phyloP scores from a whole-genome alignment of 1,284 basidiomycete genomes.

The Naganishia cerealis region DNA sequence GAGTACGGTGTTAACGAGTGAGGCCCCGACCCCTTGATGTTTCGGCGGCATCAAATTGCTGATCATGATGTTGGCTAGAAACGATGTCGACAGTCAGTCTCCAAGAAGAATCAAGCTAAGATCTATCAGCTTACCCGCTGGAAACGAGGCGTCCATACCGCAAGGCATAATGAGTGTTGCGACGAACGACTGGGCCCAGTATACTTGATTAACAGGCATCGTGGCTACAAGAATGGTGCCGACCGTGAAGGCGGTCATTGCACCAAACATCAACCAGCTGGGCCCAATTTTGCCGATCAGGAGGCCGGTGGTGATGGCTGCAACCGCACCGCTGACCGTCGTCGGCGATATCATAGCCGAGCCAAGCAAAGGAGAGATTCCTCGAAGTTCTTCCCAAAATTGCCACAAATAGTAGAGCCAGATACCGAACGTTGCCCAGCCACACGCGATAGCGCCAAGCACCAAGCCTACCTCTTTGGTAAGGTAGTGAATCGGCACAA shows the following conservation, averaged over 20 bases:
- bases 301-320: slow-evolving; percentile 38
- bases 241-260: slow-evolving; percentile 41
- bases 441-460: slow-evolving; percentile 39
- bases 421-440: slow-evolving; percentile 45
- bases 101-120: not conserved
- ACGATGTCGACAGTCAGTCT: not conserved
- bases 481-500: slow-evolving; percentile 40
- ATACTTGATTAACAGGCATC: slow-evolving; percentile 34
- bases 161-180: slow-evolving; percentile 28
- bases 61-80: slow-evolving; percentile 28
- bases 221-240: slow-evolving; percentile 38
- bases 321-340: slow-evolving; percentile 36
- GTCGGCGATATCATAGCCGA: slow-evolving; percentile 39
- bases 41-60: slow-evolving; percentile 30
- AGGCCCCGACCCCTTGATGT: slow-evolving; percentile 31
- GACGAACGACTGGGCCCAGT: slow-evolving; percentile 40
- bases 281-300: slow-evolving; percentile 39
- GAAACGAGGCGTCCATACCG: slow-evolving; percentile 31
- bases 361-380: slow-evolving; percentile 36
- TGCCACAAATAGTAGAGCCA: slow-evolving; percentile 37
- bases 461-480: slow-evolving; percentile 38
- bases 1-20: slow-evolving; percentile 32
- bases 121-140: slow-evolving; percentile 6
- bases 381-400: slow-evolving; percentile 38
- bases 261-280: slow-evolving; percentile 39